phyloP scores from a whole-genome alignment of 495 filamentous ascomycete genomes.

The Penicillium malachiteum region DNA sequence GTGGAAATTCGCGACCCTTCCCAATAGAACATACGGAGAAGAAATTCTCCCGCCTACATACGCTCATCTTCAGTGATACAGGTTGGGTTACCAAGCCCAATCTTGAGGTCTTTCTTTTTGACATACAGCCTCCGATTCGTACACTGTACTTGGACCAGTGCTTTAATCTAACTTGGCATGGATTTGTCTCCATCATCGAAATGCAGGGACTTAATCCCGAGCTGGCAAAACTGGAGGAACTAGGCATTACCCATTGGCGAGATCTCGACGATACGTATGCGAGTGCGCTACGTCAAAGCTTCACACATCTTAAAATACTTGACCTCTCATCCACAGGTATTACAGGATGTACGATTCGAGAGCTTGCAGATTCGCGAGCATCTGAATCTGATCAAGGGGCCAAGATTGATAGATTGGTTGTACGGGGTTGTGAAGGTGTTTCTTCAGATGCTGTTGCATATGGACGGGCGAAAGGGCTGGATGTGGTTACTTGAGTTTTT shows the following conservation, averaged over 20 bases:
- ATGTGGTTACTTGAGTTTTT: constrained; percentile 15
- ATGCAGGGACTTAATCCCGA: not conserved
- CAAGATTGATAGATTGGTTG: constrained; percentile 26
- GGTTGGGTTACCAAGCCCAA: constrained; percentile 22
- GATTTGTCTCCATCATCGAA: constrained; percentile 2
- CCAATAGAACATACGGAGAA: not conserved
- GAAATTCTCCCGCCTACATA: constrained; percentile 31
- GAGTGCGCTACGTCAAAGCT: constrained; percentile 7
- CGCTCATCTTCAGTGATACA: constrained; percentile 31
- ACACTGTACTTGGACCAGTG: not conserved
- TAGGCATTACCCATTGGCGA: constrained; percentile 28
- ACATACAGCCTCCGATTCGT: not conserved
- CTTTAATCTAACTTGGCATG: constrained; percentile 4
- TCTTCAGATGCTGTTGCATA: constrained; percentile 42
- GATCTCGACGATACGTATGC: constrained; percentile 24
- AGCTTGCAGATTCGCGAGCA: constrained; percentile 24
- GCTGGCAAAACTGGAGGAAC: constrained; percentile 1
- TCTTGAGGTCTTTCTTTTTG: constrained; percentile 17
- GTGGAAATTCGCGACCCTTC: constrained; percentile 17
- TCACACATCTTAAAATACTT: constrained; percentile 30
- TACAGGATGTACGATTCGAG: constrained; percentile 36
- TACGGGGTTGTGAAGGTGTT: constrained; percentile 32
- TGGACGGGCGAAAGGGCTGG: constrained; percentile 31
- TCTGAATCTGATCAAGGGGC: constrained; percentile 1
- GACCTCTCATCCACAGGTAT: constrained; percentile 37